Evolutionary conservation across 192 early-diverging fungal genomes (phyloP), one percentile per base, ranked within the genome.

Genomic region (Rhizophlyctis rosea): DNA sequence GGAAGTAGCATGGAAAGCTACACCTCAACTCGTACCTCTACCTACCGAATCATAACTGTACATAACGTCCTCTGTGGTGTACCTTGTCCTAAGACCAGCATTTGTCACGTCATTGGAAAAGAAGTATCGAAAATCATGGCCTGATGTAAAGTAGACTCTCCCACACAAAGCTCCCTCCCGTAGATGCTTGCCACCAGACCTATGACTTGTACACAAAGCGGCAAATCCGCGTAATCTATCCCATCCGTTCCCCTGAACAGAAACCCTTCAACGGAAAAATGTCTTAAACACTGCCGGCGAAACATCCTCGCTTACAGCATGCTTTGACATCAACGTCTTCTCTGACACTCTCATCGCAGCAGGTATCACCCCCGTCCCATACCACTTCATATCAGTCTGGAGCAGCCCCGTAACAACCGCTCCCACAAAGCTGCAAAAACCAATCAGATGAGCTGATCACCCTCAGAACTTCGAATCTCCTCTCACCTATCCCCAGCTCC

Each of bases 401-500:
- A 48, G 29, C 4, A 75, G 35, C 0, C 47, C 51, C 9, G 68
- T 67, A n/a, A 74, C 24, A 2, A 77, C 31, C 1, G 68, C 50
- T 16, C 76, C 76, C 4, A 74, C 76, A 32, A 77, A 23, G 51
- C 69, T 66, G 50, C 14, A 1, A 27, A 58, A 27, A 25, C 21
- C 14, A 24, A 9, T 5, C 11, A 49, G 7, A 30, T 9, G 28
- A 27, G 28, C 16, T 47, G n/a, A 25, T 14, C 50, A 52, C 23
- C 50, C 13, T 7, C 9, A 52, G 50, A 14, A 52, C 5, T 9
- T 14, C 25, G 50, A 1, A 61, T 21, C 1, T 31, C 16, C 14
- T 49, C 28, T 55, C 80, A 80, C 81, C 84, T 88, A 62, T 91
- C 90, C 4, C 90, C 90, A 2, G 90, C 88, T 5, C 90, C 90